Conservation (phyloP, 2,329 filamentous ascomycete genomes). For the Sphaerostilbella broomeana region DNA sequence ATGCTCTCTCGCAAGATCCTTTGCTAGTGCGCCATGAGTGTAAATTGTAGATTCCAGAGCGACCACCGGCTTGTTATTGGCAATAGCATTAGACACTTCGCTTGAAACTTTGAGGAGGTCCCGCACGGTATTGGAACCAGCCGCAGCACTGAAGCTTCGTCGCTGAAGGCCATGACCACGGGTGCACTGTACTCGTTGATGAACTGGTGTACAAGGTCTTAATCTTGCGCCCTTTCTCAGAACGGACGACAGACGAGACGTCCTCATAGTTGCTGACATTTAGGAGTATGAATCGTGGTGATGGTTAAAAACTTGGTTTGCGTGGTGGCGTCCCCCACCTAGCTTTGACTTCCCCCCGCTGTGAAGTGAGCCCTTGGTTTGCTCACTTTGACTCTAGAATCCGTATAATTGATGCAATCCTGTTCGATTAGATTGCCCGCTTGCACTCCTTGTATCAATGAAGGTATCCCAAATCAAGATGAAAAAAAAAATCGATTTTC, state of each 20-base stretch:
- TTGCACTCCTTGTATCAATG: too few relatives aligned
- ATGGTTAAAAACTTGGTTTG: background rate
- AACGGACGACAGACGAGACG: constrained; percentile 8
- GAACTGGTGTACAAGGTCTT: background rate
- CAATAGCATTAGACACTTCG: constrained; percentile 73
- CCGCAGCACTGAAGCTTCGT: constrained; percentile 6
- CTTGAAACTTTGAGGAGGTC: constrained; percentile 65
- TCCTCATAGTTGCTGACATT: constrained; percentile 9
- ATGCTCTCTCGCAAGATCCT: constrained; percentile 66
- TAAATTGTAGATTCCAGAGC: constrained; percentile 96
- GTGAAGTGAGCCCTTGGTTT: too few relatives aligned
- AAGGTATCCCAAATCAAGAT: too few relatives aligned
- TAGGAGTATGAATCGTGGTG: too few relatives aligned
- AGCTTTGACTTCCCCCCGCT: too few relatives aligned
- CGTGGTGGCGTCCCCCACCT: background rate
- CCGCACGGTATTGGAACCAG: constrained; percentile 21
- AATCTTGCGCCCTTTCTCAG: background rate
- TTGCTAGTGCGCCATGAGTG: constrained; percentile 84
- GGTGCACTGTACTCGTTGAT: background rate
- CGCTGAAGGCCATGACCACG: constrained; percentile 2
- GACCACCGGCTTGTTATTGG: constrained; percentile 72
- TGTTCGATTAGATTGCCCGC: too few relatives aligned
- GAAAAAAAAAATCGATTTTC: background rate
- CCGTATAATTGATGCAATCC: too few relatives aligned
- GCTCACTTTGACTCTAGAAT: too few relatives aligned